These are phyloP conservation scores for Viola pubescens DNA, from an alignment of 441 rosid genomes.

Conservation along the genomic window DNA sequence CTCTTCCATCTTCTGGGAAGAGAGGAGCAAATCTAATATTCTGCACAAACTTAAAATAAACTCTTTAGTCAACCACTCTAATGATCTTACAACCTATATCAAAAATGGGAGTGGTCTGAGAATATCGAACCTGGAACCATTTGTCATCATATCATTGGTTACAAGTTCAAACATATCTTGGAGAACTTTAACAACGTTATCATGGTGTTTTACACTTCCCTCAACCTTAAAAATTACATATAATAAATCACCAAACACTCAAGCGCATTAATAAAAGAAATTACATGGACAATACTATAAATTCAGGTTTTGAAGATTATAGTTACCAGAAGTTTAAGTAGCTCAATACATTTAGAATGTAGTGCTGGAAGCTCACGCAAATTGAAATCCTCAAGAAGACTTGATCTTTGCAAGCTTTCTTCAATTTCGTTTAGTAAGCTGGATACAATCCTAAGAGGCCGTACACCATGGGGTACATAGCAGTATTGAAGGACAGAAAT, in stretches of 20 bases:
- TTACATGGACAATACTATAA: slow-evolving; percentile 8
- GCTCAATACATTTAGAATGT: slow-evolving; percentile 54
- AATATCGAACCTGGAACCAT: slow-evolving; percentile 58
- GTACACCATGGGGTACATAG: slow-evolving; percentile 13
- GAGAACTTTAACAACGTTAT: slow-evolving; percentile 68
- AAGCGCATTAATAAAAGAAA: neutral
- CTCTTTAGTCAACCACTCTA: slow-evolving; percentile 15
- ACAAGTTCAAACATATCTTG: slow-evolving; percentile 94
- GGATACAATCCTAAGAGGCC: slow-evolving; percentile 47
- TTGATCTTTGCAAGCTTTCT: slow-evolving; percentile 58
- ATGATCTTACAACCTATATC: slow-evolving; percentile 7
- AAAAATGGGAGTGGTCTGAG: slow-evolving; percentile 13
- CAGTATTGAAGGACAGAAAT: slow-evolving; percentile 10
- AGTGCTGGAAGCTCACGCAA: slow-evolving; percentile 67
- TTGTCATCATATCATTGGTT: slow-evolving; percentile 77
- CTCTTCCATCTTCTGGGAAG: slow-evolving; percentile 31
- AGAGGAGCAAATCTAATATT: slow-evolving; percentile 37
- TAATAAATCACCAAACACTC: slow-evolving; percentile 7
- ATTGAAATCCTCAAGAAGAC: slow-evolving; percentile 67
- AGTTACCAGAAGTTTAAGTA: slow-evolving; percentile 84
- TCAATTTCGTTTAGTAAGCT: slow-evolving; percentile 61
- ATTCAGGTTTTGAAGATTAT: slow-evolving; percentile 15
- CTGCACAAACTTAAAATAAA: slow-evolving; percentile 12
- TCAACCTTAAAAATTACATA: slow-evolving; percentile 37
- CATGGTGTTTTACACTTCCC: slow-evolving; percentile 49